phyloP scores from a whole-genome alignment of 805 yeast genomes.

The Jamesozyma piceae region DNA sequence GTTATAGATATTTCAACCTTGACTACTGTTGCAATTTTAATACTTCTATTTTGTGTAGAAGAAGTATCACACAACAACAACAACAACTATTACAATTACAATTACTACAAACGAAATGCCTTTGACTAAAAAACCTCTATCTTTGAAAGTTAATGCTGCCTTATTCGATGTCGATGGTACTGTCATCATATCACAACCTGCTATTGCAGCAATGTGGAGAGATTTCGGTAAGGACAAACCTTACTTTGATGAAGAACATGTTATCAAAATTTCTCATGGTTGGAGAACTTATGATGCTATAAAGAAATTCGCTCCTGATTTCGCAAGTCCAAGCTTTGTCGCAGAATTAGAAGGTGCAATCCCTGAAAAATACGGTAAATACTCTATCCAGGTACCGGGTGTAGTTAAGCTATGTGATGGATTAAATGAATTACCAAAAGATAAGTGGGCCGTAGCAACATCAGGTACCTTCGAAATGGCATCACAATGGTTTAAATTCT shows the following conservation, averaged over 20 bases:
- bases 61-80: no score
- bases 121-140: slow-evolving; percentile 22
- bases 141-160: slow-evolving; percentile 37
- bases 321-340: slow-evolving; percentile 55
- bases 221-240: slow-evolving; percentile 60
- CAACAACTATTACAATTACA: no score
- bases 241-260: slow-evolving; percentile 58
- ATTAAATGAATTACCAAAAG: slow-evolving; percentile 42
- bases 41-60: no score
- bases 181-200: slow-evolving; percentile 70
- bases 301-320: slow-evolving; percentile 64
- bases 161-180: slow-evolving; percentile 86
- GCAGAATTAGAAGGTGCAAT: slow-evolving; percentile 60
- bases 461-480: slow-evolving; percentile 76
- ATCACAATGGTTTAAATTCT: slow-evolving; percentile 64
- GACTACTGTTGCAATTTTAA: no score
- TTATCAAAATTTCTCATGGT: slow-evolving; percentile 70
- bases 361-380: slow-evolving; percentile 62
- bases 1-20: no score
- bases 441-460: slow-evolving; percentile 81
- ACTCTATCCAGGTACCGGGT: slow-evolving; percentile 70
- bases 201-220: slow-evolving; percentile 77
- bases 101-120: no score
- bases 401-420: slow-evolving; percentile 53
- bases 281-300: slow-evolving; percentile 75